Conservation (phyloP, 805 yeast genomes). For the Candida arabinofermentans region DNA sequence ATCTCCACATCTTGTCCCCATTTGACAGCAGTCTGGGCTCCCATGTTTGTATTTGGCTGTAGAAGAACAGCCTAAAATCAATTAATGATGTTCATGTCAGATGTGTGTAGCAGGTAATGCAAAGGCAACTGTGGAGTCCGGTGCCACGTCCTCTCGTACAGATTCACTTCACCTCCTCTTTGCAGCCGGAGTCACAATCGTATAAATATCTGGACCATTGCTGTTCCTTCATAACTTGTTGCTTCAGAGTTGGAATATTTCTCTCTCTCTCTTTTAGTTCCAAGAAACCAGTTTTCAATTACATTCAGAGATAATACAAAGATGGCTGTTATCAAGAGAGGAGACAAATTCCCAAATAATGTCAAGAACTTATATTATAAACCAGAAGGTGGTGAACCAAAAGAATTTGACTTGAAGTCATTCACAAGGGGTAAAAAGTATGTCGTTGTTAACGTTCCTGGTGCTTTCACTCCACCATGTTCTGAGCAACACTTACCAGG, state of each 20-base stretch:
- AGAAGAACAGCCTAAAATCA: background rate
- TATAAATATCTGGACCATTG: no score
- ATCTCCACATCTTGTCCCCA: background rate
- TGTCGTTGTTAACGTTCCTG: slow-evolving; percentile 75
- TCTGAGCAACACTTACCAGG: slow-evolving; percentile 70
- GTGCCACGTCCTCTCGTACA: no score
- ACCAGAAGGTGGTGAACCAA: slow-evolving; percentile 35
- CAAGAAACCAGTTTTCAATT: background rate
- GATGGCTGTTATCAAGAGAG: slow-evolving; percentile 22
- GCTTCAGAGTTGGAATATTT: no score
- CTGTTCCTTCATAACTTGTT: no score
- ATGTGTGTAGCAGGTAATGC: no score
- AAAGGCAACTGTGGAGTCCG: no score
- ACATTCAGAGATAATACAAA: background rate
- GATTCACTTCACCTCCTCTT: no score
- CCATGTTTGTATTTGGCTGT: no score
- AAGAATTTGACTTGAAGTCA: slow-evolving; percentile 30
- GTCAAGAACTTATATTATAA: slow-evolving; percentile 30
- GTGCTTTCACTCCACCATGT: slow-evolving; percentile 86
- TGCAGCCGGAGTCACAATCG: no score
- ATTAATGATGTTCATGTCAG: no score
- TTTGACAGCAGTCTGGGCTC: background rate
- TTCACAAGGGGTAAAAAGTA: slow-evolving; percentile 44
- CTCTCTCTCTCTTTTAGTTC: no score
- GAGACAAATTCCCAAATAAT: slow-evolving; percentile 34